Percentiles rank a stretch among this genome's conserved stretches.
Conservation (phyloP, 2,329 filamentous ascomycete species). For the Aspergillus sp. region DNA sequence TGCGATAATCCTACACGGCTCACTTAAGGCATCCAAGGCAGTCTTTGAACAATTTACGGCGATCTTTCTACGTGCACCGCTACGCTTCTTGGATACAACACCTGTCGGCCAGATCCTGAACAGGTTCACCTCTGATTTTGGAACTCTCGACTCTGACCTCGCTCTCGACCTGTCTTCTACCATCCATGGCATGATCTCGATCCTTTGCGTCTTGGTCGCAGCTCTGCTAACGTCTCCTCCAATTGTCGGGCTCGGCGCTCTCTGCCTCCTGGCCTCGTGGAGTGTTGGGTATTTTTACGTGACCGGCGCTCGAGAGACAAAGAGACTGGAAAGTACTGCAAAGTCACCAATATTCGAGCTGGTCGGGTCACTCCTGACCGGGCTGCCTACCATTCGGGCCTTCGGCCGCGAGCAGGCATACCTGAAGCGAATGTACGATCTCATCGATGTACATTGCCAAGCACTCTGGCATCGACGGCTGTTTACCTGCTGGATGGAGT, state of each 20-base stretch:
- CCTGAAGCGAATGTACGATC: slow-evolving; percentile 66
- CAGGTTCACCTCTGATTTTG: slow-evolving; percentile 74
- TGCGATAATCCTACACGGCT: slow-evolving; percentile 62
- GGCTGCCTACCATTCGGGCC: slow-evolving; percentile 72
- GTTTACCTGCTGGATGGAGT: slow-evolving; percentile 75
- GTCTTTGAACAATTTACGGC: slow-evolving; percentile 68
- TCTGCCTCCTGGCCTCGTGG: slow-evolving; percentile 54
- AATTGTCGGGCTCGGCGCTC: slow-evolving; percentile 61
- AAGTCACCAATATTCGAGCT: slow-evolving; percentile 81
- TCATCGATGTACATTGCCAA: slow-evolving; percentile 67
- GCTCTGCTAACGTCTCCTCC: slow-evolving; percentile 55
- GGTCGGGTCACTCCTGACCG: slow-evolving; percentile 70
- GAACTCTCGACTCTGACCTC: slow-evolving; percentile 66
- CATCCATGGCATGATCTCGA: slow-evolving; percentile 45
- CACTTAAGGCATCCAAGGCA: slow-evolving; percentile 66
- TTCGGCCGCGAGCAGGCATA: slow-evolving; percentile 70
- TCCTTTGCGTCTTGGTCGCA: slow-evolving; percentile 4
- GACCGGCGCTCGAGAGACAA: slow-evolving; percentile 70
- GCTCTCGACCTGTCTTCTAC: slow-evolving; percentile 63
- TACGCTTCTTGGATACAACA: slow-evolving; percentile 75
- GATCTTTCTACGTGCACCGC: slow-evolving; percentile 66
- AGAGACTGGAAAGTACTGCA: slow-evolving; percentile 72
- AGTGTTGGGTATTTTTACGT: slow-evolving; percentile 56
- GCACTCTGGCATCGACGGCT: slow-evolving; percentile 69
- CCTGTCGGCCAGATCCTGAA: slow-evolving; percentile 74